Evolutionary conservation across 1,139 yeast genomes (phyloP).

Genomic region (Nakaseomyces glabratus): DNA sequence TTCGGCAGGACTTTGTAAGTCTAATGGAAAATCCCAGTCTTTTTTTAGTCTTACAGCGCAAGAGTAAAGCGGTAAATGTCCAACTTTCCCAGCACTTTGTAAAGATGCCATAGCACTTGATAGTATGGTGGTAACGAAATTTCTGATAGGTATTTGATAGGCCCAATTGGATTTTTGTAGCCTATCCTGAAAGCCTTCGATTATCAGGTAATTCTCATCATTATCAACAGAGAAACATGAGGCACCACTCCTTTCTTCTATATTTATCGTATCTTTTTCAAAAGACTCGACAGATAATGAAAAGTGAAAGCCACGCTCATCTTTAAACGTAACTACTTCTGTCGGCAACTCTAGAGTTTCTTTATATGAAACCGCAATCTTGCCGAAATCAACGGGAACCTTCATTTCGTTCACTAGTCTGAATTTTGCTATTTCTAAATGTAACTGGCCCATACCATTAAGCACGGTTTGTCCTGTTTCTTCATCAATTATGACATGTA

Average conservation of each 20-base stretch:
- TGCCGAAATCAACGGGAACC: constrained; percentile 72
- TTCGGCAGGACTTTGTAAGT: constrained; percentile 20
- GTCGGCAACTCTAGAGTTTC: constrained; percentile 46
- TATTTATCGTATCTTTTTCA: constrained; percentile 33
- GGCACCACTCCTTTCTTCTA: constrained; percentile 32
- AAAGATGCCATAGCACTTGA: constrained; percentile 64
- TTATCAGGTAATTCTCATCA: constrained; percentile 32
- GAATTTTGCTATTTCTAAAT: constrained; percentile 78
- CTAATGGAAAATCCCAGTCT: constrained; percentile 26
- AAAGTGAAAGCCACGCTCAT: constrained; percentile 31
- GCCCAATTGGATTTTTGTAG: constrained; percentile 37
- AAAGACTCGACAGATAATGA: constrained; percentile 34
- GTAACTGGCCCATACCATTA: constrained; percentile 95
- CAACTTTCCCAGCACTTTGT: constrained; percentile 67
- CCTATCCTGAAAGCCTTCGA: constrained; percentile 15
- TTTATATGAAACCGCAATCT: constrained; percentile 80
- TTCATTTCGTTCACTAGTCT: constrained; percentile 69
- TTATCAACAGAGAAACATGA: constrained; percentile 35
- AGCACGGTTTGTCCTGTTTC: constrained; percentile 81
- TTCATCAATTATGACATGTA: constrained; percentile 59
- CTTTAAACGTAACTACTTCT: constrained; percentile 16
- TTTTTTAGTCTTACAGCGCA: constrained; percentile 23
- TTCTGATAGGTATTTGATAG: constrained; percentile 38
- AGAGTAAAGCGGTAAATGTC: constrained; percentile 29
- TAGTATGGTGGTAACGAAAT: constrained; percentile 43